phyloP scores from a whole-genome alignment of 139 green algal species.

The Tetraselmis striata region DNA sequence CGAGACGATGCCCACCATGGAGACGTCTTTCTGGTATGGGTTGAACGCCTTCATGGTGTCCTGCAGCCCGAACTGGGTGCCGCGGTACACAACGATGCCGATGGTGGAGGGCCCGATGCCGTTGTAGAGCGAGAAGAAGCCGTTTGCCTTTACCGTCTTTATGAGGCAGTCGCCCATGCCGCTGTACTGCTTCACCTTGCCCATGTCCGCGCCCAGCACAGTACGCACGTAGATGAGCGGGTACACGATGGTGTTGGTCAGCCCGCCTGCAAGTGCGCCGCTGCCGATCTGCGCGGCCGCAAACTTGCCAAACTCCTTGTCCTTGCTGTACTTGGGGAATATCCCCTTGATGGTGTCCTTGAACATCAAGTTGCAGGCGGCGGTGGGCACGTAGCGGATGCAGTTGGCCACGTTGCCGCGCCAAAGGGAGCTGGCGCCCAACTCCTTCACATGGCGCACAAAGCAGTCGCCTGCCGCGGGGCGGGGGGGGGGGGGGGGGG shows the following conservation, averaged over 20 bases:
- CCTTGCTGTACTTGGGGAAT: conserved; percentile 89
- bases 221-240: conserved; percentile 98
- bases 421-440: conserved; percentile 91
- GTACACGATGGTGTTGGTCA: conserved; percentile 96
- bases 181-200: conserved; percentile 69
- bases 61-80: conserved; percentile 98
- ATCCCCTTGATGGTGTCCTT: conserved; percentile 99
- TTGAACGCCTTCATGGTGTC: conserved; percentile 80
- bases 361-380: conserved; percentile 99
- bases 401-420: conserved; percentile 96
- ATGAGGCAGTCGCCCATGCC: conserved; percentile 87
- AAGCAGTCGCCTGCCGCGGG: conserved; percentile 99
- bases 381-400: conserved; percentile 88
- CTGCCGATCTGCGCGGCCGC: conserved; percentile 96
- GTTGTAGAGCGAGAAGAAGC: conserved; percentile 70
- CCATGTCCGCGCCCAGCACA: conserved; percentile 88
- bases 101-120: conserved; percentile 92
- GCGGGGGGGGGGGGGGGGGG: too few species aligned
- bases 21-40: not conserved
- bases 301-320: conserved; percentile 91
- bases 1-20: conserved; percentile 35
- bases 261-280: conserved; percentile 82
- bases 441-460: conserved; percentile 71
- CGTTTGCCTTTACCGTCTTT: conserved; percentile 58
- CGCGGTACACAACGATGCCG: conserved; percentile 98